Conservation (phyloP, 1,284 basidiomycete species). For the Ceratobasidium sp. region DNA sequence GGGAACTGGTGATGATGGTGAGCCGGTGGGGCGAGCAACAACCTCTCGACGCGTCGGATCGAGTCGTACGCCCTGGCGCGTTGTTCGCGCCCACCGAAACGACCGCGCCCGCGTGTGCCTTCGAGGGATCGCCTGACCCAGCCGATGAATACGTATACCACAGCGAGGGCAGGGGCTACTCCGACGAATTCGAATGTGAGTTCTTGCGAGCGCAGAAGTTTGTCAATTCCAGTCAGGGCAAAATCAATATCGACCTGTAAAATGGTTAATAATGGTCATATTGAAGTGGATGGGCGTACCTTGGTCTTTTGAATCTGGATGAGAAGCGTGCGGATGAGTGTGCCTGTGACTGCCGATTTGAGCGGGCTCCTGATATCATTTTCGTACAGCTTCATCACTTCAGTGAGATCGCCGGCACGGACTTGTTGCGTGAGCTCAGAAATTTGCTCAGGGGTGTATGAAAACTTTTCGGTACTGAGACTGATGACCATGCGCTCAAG, state of each 20-base stretch:
- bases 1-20: neutral
- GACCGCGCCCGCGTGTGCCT: constrained; percentile 56
- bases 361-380: constrained; percentile 88
- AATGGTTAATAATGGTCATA: neutral
- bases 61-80: constrained; percentile 64
- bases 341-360: constrained; percentile 80
- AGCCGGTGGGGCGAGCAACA: constrained; percentile 45
- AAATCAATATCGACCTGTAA: constrained; percentile 87
- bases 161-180: constrained; percentile 85
- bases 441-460: constrained; percentile 67
- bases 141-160: constrained; percentile 74
- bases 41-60: constrained; percentile 52
- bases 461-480: constrained; percentile 80
- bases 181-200: constrained; percentile 98
- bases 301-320: constrained; percentile 98
- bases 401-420: constrained; percentile 82
- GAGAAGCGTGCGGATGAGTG: constrained; percentile 83
- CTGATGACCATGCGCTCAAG: constrained; percentile 92
- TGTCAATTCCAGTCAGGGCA: constrained; percentile 86
- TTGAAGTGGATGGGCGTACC: constrained; percentile 55
- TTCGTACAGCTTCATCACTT: constrained; percentile 90
- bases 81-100: constrained; percentile 60
- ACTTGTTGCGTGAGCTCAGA: constrained; percentile 70
- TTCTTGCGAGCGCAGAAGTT: constrained; percentile 91
- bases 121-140: constrained; percentile 60